A percentile compares a stretch with the other conserved stretches of the same genome.
These are phyloP conservation scores for Filosporella fistucella DNA, from an alignment of 495 filamentous ascomycete species.

Conservation along the genomic window DNA sequence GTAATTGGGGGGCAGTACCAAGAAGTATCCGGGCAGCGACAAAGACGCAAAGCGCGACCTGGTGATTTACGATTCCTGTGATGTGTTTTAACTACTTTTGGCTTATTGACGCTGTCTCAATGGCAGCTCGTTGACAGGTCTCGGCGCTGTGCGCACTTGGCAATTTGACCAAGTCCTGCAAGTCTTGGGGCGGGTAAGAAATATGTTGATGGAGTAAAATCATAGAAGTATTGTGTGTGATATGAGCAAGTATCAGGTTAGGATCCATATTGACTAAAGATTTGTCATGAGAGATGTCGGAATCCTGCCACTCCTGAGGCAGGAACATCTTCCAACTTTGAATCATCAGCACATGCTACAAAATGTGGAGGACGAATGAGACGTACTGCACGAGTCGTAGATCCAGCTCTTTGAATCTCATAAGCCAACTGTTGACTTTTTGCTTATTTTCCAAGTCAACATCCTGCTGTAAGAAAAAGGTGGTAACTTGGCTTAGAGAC, in stretches of 20 bases:
- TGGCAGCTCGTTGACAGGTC: constrained; percentile 36
- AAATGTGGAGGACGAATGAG: not conserved
- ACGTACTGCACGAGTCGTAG: constrained; percentile 33
- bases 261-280: constrained; percentile 35
- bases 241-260: constrained; percentile 38
- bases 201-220: constrained; percentile 41
- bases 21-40: constrained; percentile 33
- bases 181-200: constrained; percentile 34
- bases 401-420: constrained; percentile 41
- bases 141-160: constrained; percentile 36
- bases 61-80: constrained; percentile 25
- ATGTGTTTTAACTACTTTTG: constrained; percentile 32
- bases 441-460: constrained; percentile 28
- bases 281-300: constrained; percentile 30
- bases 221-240: constrained; percentile 42
- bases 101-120: constrained; percentile 34
- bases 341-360: not conserved
- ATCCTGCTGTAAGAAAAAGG: constrained; percentile 35
- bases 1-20: constrained; percentile 17
- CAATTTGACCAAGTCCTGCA: constrained; percentile 27
- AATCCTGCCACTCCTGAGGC: constrained; percentile 34
- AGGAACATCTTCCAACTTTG: constrained; percentile 37
- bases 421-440: constrained; percentile 36
- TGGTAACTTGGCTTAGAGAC: constrained; percentile 32
- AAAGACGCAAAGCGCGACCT: constrained; percentile 38